Evolutionary conservation across 202 grass and related monocot genomes (phyloP), one percentile per base, ranked within the genome.

Genomic region (Dendrocalamus latiflorus): DNA sequence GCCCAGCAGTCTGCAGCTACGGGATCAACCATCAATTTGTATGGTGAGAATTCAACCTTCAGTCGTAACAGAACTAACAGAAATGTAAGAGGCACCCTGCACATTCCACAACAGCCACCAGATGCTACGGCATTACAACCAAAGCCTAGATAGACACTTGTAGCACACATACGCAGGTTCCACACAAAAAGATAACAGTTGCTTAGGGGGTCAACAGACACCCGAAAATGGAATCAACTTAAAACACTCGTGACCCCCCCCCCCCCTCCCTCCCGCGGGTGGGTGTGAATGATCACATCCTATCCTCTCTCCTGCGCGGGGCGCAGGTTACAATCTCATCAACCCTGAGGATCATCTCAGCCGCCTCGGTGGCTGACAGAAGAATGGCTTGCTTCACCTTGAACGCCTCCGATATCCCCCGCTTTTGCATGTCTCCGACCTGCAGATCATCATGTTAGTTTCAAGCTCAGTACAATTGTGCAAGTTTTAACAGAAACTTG

Each of bases 381-480:
- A 98, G 87, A 43, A 98, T 90, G 58, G 87, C 93, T 85, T 98
- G 95, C 78, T 98, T 98, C 68, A 98, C 95, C 89, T 93, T 98
- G 87, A 98, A 95, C 0, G 95, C 81, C 89, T 98, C 95, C 3
- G 84, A 93, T 85, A 98, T 95, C 13, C 95, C 95, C 6, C 89
- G 85, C 80, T 88, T 81, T 77, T 93, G 87, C 95, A 98, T 98
- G 73, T 98, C 93, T 44, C 95, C 95, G 1, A 98, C 83, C 95
- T 98, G 87, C 50, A 14, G 25, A 17, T 59, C 6, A 68, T 17
- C 14, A 14, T 16, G 14, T 41, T n/a, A 72, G 50, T 74, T 73
- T 74, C 74, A 79, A 72, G 84, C 15, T 3, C 4, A 59, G 45
- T 28, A 74, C 14, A 48, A 16, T 48, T 63, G 38, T 28, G 58